phyloP scores from a whole-genome alignment of 305 asterid species.

The Fraxinus sp. region DNA sequence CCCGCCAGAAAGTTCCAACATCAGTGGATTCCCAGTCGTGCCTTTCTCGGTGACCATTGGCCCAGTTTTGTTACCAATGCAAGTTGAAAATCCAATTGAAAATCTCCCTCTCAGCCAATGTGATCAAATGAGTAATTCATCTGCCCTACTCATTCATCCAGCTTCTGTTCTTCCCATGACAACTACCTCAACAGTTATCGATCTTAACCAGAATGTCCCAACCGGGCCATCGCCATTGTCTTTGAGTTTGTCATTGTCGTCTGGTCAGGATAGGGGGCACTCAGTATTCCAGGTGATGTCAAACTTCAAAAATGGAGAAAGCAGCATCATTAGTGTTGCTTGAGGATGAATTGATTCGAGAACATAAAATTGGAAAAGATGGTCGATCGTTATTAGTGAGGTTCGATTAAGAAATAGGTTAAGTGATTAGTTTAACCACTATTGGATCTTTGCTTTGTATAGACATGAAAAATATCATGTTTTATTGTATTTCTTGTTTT shows the following conservation, averaged over 20 bases:
- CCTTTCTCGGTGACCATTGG: constrained; percentile 40
- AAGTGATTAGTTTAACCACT: constrained; percentile 33
- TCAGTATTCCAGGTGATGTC: constrained; percentile 34
- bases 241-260: constrained; percentile 45
- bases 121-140: constrained; percentile 24
- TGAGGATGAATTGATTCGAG: constrained; percentile 23
- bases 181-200: constrained; percentile 28
- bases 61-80: constrained; percentile 45
- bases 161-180: constrained; percentile 31
- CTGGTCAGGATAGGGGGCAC: constrained; percentile 24
- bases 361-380: constrained; percentile 26
- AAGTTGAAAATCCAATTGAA: constrained; percentile 41
- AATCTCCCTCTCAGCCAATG: constrained; percentile 26
- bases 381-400: constrained; percentile 28
- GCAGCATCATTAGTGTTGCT: constrained; percentile 42
- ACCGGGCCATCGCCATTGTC: constrained; percentile 36
- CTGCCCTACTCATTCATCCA: constrained; percentile 32
- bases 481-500: constrained; percentile 38
- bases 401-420: constrained; percentile 26
- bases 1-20: constrained; percentile 26
- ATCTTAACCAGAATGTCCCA: constrained; percentile 35
- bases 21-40: constrained; percentile 47
- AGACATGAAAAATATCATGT: constrained; percentile 44
- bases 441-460: constrained; percentile 40
- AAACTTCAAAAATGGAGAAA: constrained; percentile 41